Conservation (phyloP, 345 rosid genomes). For the Acer campestre region DNA sequence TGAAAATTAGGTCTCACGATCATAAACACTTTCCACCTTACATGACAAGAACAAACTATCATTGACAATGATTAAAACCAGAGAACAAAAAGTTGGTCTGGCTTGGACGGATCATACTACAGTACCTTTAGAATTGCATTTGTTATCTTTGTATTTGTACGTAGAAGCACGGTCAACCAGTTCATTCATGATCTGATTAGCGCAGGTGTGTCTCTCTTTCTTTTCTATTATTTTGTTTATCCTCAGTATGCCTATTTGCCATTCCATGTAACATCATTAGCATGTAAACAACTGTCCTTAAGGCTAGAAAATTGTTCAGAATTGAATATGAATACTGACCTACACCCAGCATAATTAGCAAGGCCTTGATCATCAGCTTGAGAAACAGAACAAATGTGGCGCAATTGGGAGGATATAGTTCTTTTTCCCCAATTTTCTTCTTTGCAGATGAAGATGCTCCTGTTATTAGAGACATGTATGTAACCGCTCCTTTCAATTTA, state of each 20-base stretch:
- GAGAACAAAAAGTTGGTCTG: not conserved
- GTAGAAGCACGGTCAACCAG: conserved; percentile 5
- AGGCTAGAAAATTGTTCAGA: not conserved
- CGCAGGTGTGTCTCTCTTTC: conserved; percentile 18
- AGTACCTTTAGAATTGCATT: not conserved
- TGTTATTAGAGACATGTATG: not conserved
- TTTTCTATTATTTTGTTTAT: not conserved
- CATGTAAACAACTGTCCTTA: not conserved
- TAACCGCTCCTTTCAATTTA: not conserved
- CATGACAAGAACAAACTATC: not conserved
- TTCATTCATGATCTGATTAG: conserved; percentile 14
- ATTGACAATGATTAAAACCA: not conserved
- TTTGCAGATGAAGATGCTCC: not conserved
- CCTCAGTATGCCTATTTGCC: conserved; percentile 8
- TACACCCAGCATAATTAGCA: not conserved
- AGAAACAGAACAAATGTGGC: not conserved
- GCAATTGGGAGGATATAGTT: not conserved
- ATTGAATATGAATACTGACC: not conserved
- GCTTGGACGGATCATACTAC: not conserved
- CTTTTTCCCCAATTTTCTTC: not conserved
- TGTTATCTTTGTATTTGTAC: not conserved
- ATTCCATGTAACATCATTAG: not conserved
- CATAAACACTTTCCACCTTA: not conserved
- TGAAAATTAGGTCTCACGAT: conserved; percentile 1
- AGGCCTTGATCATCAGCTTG: conserved; percentile 5